These are phyloP conservation scores for Phytophthora nicotianae DNA, from an alignment of 352 stramenopile genomes.

Conservation along the genomic window DNA sequence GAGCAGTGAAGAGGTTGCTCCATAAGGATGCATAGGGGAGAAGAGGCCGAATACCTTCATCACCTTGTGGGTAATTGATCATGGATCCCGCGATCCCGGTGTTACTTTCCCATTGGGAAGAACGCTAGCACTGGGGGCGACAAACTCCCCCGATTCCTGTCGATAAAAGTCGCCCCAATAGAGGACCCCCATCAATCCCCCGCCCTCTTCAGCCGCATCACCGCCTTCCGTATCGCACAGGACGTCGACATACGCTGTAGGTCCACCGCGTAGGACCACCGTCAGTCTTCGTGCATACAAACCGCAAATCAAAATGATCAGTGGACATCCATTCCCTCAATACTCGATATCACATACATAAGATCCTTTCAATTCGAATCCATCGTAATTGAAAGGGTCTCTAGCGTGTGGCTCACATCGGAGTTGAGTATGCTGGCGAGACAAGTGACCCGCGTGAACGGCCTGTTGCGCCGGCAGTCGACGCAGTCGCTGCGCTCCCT, in stretches of 20 bases:
- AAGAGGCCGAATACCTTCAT: constrained; percentile 68
- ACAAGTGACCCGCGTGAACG: constrained; percentile 35
- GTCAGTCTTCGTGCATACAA: constrained; percentile 30
- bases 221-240: constrained; percentile 42
- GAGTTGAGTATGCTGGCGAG: constrained; percentile 28
- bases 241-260: constrained; percentile 20
- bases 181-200: constrained; percentile 34
- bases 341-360: background rate
- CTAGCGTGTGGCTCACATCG: constrained; percentile 24
- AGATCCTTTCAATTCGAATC: background rate
- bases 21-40: constrained; percentile 15
- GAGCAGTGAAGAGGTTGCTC: constrained; percentile 8
- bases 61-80: constrained; percentile 73
- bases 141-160: constrained; percentile 19
- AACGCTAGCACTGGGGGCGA: constrained; percentile 61
- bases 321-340: background rate
- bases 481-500: constrained; percentile 44
- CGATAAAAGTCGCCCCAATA: constrained; percentile 6
- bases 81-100: constrained; percentile 83
- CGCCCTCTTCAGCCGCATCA: constrained; percentile 15
- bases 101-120: constrained; percentile 38
- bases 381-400: constrained; percentile 17
- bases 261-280: constrained; percentile 22
- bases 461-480: constrained; percentile 28
- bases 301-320: background rate